Base-by-base conservation (phyloP, 2,329 filamentous ascomycete species). In the Aspergillus intermedius region DNA sequence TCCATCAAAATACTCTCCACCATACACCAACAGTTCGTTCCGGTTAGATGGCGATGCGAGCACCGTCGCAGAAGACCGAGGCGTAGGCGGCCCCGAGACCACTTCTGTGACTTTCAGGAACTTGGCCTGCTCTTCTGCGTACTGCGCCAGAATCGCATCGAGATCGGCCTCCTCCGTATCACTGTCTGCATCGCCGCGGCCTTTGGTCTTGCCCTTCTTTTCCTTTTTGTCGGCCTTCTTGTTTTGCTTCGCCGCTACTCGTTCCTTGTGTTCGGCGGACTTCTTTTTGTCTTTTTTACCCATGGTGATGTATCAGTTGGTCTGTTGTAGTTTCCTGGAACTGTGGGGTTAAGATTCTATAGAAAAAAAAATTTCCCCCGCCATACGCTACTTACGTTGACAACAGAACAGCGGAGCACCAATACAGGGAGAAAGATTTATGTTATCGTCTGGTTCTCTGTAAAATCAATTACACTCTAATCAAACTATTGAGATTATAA, bases 1-100 rank as follows among this genome's bases (percentile, higher is more conserved):
- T 4, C 93, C 93, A 70, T 97, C 95, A 73, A 89, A 97, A 64
- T 91, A 94, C 74, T 98, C 93, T 56, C 93, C 93, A 13, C 91
- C 93, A 68, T 94, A 98, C 4, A 97, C 74, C 56, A 97, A 83
- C 49, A 98, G 73, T 66, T 94, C 90, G 69, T 93, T 94, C 60
- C 80, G 81, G 70, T 94, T 91, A 28, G 85, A 81, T 1, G 93
- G 93, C 35, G 87, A 91, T 17, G 88, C 89, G 57, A 96, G 78
- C 50, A 98, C 74, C 0, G 88, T 89, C 6, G 88, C 81, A 5
- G 90, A 91, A 19, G 87, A 82, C 46, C 93, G 82, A 19, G 90
- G 81, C 47, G 82, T 81, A 1, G 93, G 93, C 15, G 91, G 87
- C 2, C 74, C 80, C 40, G 78, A 80, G 21, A 84, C 74, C 2